Percentiles rank a stretch among this genome's conserved stretches.
These are phyloP conservation scores for Seminavis robusta DNA, from an alignment of 108 stramenopile species.

Conservation along the genomic window DNA sequence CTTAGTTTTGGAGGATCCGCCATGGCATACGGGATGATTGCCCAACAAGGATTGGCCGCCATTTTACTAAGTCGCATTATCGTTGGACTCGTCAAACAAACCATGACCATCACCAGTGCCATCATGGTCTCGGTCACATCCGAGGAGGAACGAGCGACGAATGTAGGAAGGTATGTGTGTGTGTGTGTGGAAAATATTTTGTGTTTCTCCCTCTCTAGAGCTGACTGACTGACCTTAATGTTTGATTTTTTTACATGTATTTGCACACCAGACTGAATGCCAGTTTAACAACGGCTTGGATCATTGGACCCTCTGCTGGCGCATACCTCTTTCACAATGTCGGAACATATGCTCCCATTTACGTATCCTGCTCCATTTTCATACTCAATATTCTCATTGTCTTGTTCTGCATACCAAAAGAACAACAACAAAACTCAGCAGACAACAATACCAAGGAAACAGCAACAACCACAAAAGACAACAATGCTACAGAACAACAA, in stretches of 20 bases:
- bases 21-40: slow-evolving; percentile 76
- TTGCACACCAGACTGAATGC: slow-evolving; percentile 60
- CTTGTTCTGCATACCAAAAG: slow-evolving; percentile 33
- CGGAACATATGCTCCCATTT: slow-evolving; percentile 47
- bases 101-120: slow-evolving; percentile 87
- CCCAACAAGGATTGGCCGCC: slow-evolving; percentile 43
- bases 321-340: slow-evolving; percentile 62
- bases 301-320: slow-evolving; percentile 70
- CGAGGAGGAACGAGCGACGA: slow-evolving; percentile 31
- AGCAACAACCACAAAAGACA: neutral
- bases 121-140: slow-evolving; percentile 60
- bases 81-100: slow-evolving; percentile 93
- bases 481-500: neutral
- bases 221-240: too few relatives aligned
- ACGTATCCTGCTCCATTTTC: slow-evolving; percentile 52
- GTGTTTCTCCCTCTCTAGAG: too few relatives aligned
- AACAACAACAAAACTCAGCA: slow-evolving; percentile 13
- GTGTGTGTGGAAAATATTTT: too few relatives aligned
- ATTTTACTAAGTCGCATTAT: slow-evolving; percentile 71
- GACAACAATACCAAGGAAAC: too few relatives aligned
- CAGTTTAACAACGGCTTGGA: slow-evolving; percentile 63
- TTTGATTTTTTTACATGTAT: too few relatives aligned
- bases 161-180: slow-evolving; percentile 53
- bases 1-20: slow-evolving; percentile 86
- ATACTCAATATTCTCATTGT: slow-evolving; percentile 51